These are phyloP conservation scores for Botrytis deweyae DNA, from an alignment of 2,329 filamentous ascomycete species.

Conservation along the genomic window DNA sequence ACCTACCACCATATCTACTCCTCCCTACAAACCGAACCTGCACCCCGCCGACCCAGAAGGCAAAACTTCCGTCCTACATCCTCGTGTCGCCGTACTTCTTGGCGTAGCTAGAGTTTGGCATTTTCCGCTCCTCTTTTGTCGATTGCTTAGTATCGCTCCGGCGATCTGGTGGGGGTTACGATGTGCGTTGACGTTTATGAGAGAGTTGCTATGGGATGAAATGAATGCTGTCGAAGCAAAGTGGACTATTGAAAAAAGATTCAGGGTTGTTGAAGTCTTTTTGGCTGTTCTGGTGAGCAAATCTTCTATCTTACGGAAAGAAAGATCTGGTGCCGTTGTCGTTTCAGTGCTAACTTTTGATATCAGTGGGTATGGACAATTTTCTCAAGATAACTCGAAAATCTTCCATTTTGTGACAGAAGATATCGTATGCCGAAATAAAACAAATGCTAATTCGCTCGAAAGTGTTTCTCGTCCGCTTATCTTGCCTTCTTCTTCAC, in stretches of 20 bases:
- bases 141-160: conserved; percentile 69
- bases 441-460: conserved; percentile 2
- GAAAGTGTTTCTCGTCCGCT: conserved; percentile 70
- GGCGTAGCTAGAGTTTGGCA: conserved; percentile 73
- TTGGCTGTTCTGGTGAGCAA: conserved; percentile 66
- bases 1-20: conserved; percentile 15
- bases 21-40: conserved; percentile 29
- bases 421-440: background rate
- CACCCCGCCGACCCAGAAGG: conserved; percentile 33
- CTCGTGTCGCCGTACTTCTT: conserved; percentile 74
- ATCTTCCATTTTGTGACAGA: background rate
- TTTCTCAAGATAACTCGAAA: background rate
- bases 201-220: conserved; percentile 56
- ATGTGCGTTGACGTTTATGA: conserved; percentile 65
- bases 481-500: conserved; percentile 82
- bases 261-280: conserved; percentile 65
- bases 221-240: conserved; percentile 41
- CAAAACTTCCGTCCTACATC: conserved; percentile 58
- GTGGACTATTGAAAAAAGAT: conserved; percentile 49
- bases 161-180: conserved; percentile 71
- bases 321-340: background rate
- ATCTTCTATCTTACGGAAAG: conserved; percentile 42
- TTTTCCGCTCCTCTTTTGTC: conserved; percentile 67
- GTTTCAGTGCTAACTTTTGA: conserved; percentile 1
- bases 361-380: background rate